These are phyloP conservation scores for Fusarium sp. DNA, from an alignment of 2,329 filamentous ascomycete genomes.

Conservation along the genomic window DNA sequence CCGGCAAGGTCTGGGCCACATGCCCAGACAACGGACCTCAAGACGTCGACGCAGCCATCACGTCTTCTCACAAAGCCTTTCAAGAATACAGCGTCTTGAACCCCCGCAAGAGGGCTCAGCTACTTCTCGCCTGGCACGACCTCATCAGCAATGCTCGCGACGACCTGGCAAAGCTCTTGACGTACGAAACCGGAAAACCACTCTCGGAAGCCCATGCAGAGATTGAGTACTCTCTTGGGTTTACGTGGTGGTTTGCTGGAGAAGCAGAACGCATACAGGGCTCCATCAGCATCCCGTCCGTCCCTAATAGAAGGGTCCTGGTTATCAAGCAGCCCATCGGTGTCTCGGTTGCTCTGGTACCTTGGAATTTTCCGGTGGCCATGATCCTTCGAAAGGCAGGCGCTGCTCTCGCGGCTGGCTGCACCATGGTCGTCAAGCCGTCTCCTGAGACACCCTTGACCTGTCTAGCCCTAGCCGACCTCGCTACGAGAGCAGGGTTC, in stretches of 20 bases:
- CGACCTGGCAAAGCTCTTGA: slow-evolving; percentile 54
- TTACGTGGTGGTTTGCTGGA: slow-evolving; percentile 68
- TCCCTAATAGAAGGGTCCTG: slow-evolving; percentile 74
- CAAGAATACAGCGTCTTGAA: not conserved
- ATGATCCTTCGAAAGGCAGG: slow-evolving; percentile 62
- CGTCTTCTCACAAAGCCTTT: not conserved
- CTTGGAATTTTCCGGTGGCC: slow-evolving; percentile 70
- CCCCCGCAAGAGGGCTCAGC: not conserved
- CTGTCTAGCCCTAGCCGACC: slow-evolving; percentile 74
- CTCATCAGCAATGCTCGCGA: slow-evolving; percentile 22
- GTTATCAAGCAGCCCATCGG: slow-evolving; percentile 70
- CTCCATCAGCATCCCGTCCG: slow-evolving; percentile 70
- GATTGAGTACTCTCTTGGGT: slow-evolving; percentile 65
- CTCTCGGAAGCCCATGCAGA: slow-evolving; percentile 65
- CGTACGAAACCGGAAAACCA: slow-evolving; percentile 68
- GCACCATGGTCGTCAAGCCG: slow-evolving; percentile 81
- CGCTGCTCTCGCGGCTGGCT: slow-evolving; percentile 75
- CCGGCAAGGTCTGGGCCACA: not conserved
- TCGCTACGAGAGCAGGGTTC: slow-evolving; percentile 78
- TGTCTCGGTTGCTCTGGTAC: slow-evolving; percentile 49
- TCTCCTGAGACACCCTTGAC: slow-evolving; percentile 81
- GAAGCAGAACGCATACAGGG: slow-evolving; percentile 58
- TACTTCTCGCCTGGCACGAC: not conserved
- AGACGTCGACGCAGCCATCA: not conserved
- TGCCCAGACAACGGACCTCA: not conserved